A percentile compares a stretch with the other conserved stretches of the same genome.
Conservation (phyloP, 2,329 filamentous ascomycete species). For the Lecanicillium sp. region DNA sequence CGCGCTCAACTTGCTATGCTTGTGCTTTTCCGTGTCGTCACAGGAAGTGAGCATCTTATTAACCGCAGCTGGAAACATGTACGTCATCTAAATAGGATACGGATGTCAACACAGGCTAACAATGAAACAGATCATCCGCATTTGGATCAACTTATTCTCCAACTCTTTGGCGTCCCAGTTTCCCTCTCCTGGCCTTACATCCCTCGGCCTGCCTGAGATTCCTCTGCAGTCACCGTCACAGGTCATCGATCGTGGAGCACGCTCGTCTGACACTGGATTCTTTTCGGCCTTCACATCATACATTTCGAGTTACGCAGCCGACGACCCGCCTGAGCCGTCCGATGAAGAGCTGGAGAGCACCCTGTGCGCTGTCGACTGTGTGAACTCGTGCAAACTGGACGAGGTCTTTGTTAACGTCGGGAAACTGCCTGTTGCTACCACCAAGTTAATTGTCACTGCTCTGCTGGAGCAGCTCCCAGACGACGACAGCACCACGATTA, state of each 20-base stretch:
- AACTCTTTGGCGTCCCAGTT: slow-evolving; percentile 88
- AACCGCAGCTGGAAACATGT: slow-evolving; percentile 73
- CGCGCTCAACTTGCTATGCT: slow-evolving; percentile 89
- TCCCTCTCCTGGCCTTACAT: slow-evolving; percentile 56
- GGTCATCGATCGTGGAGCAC: slow-evolving; percentile 80
- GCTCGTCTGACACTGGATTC: slow-evolving; percentile 72
- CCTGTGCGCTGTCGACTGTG: slow-evolving; percentile 86
- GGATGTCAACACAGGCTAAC: slow-evolving; percentile 28
- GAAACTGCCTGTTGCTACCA: slow-evolving; percentile 30
- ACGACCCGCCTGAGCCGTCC: slow-evolving; percentile 94
- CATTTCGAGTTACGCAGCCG: slow-evolving; percentile 96
- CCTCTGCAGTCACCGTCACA: slow-evolving; percentile 88
- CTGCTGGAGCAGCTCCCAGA: slow-evolving; percentile 83
- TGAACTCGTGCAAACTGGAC: slow-evolving; percentile 81
- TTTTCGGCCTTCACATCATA: slow-evolving; percentile 95
- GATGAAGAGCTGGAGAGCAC: slow-evolving; percentile 97
- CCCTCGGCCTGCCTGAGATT: slow-evolving; percentile 70
- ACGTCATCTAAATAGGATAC: slow-evolving; percentile 31
- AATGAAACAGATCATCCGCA: slow-evolving; percentile 65
- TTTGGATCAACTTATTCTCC: slow-evolving; percentile 92
- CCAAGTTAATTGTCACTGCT: slow-evolving; percentile 50
- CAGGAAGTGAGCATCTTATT: slow-evolving; percentile 74
- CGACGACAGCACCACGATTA: slow-evolving; percentile 68
- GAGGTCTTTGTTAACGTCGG: slow-evolving; percentile 78
- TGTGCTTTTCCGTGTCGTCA: slow-evolving; percentile 89